These are phyloP conservation scores for Carnegiea gigantea DNA, from an alignment of 179 eudicot genomes.

Conservation along the genomic window DNA sequence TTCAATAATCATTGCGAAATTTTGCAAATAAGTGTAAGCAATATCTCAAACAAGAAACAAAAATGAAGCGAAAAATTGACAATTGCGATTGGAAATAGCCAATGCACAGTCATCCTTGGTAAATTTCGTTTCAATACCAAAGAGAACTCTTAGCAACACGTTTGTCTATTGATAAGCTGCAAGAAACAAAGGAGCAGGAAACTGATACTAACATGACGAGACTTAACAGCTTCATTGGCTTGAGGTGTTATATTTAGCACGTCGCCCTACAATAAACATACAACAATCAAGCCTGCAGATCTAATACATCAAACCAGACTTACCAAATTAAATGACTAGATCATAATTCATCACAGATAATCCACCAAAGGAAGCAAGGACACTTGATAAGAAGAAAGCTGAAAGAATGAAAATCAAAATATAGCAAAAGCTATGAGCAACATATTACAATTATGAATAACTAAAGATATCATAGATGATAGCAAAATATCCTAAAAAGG, in stretches of 20 bases:
- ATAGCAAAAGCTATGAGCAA: background rate
- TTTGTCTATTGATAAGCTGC: background rate
- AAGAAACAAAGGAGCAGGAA: slow-evolving; percentile 11
- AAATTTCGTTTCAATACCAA: background rate
- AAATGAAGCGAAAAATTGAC: background rate
- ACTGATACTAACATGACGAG: slow-evolving; percentile 73
- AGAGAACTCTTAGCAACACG: background rate
- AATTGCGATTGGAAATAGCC: background rate
- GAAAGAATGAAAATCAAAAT: background rate
- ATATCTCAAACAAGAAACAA: background rate
- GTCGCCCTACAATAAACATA: slow-evolving; percentile 56
- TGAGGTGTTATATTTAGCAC: slow-evolving; percentile 73
- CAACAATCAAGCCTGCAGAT: slow-evolving; percentile 8
- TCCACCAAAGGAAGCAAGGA: background rate
- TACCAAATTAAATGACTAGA: background rate
- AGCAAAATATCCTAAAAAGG: background rate
- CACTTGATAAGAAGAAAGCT: background rate
- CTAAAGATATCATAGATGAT: background rate
- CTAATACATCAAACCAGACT: background rate
- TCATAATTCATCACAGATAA: background rate
- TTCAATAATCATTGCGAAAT: background rate
- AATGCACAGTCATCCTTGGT: background rate
- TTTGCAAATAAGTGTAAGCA: background rate
- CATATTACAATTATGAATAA: background rate
- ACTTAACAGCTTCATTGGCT: slow-evolving; percentile 79